Evolutionary conservation across 2,329 filamentous ascomycete genomes (phyloP).

Genomic region (Scleromitrula shiraiana): DNA sequence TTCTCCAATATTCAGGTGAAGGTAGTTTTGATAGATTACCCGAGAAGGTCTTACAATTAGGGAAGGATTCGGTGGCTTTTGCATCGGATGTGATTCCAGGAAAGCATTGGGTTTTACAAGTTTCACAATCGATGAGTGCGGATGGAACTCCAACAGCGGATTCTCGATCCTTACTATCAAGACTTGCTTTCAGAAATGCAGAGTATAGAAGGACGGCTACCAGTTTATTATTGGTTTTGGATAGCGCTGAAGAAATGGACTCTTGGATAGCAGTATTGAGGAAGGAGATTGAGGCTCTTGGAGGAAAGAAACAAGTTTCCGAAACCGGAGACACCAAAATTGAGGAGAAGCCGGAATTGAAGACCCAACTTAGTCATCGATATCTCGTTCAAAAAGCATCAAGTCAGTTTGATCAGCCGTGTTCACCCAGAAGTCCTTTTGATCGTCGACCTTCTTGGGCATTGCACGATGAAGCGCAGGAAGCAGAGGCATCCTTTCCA

Average conservation of each 20-base stretch:
- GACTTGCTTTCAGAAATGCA: slow-evolving; percentile 50
- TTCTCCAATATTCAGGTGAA: slow-evolving; percentile 66
- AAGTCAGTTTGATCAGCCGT: slow-evolving; percentile 17
- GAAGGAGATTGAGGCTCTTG: slow-evolving; percentile 60
- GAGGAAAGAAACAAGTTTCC: slow-evolving; percentile 55
- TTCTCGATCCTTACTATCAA: slow-evolving; percentile 55
- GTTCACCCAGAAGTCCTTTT: slow-evolving; percentile 17
- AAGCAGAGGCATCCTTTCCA: not conserved
- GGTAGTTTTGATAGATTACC: slow-evolving; percentile 64
- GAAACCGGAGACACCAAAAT: slow-evolving; percentile 48
- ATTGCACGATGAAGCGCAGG: not conserved
- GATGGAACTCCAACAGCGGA: slow-evolving; percentile 44
- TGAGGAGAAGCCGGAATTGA: slow-evolving; percentile 31
- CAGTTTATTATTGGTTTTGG: slow-evolving; percentile 65
- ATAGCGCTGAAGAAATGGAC: slow-evolving; percentile 67
- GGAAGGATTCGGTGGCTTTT: slow-evolving; percentile 70
- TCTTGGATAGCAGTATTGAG: slow-evolving; percentile 63
- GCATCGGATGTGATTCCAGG: slow-evolving; percentile 74
- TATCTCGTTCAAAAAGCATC: slow-evolving; percentile 20
- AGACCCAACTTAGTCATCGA: slow-evolving; percentile 23
- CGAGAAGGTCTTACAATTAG: slow-evolving; percentile 64
- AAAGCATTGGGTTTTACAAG: slow-evolving; percentile 71
- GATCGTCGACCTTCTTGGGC: slow-evolving; percentile 8
- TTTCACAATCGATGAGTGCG: slow-evolving; percentile 57
- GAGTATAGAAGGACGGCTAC: slow-evolving; percentile 48